Base-by-base conservation (phyloP, 495 filamentous ascomycete species). In the Terfezia boudieri region DNA sequence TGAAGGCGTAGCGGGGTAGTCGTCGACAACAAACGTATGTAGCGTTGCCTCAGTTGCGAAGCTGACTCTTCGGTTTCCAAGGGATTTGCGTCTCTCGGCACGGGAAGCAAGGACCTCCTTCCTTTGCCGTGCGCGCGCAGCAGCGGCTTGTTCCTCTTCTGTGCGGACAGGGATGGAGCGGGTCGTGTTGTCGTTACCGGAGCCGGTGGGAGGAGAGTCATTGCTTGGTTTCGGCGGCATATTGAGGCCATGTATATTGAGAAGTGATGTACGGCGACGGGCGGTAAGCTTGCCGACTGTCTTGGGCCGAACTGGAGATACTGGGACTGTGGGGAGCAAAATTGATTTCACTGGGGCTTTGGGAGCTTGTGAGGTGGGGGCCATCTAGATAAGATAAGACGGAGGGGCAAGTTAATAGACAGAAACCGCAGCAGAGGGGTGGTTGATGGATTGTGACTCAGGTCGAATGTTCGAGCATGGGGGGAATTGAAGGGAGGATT, bases 1-100 rank as follows among this genome's bases (percentile, higher is more conserved):
- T 12, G n/a, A 20, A 32, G 23, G 49, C 23, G 93, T 86, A 56
- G 86, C 84, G 56, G 80, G 76, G 54, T 89, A 81, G 60, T 96
- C 89, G 3, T 93, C 76, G 53, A 94, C 88, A 63, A 95, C 87
- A 78, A 93, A 99, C 4, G 90, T 99, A 64, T 99, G 90, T 36
- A 99, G 71, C 9, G 90, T 99, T 12, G 90, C 90, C 67, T 99
- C 90, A 1, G 90, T 90, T 6, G 90, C 90, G 64, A 99, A 99
- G 0, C 89, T 95, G 41, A 99, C 90, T 56, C 90, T 79, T 61
- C 92, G 83, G 67, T 90, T 89, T 36, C 84, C 86, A 57, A 94
- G 75, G 1, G 88, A 95, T 61, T 94, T 95, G 46, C 90, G 75
- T 50, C 92, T 79, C 36, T 85, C 87, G 56, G 90, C 90, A 55